phyloP scores from a whole-genome alignment of 2,329 filamentous ascomycete species.

The Raffaelea ambrosiae region DNA sequence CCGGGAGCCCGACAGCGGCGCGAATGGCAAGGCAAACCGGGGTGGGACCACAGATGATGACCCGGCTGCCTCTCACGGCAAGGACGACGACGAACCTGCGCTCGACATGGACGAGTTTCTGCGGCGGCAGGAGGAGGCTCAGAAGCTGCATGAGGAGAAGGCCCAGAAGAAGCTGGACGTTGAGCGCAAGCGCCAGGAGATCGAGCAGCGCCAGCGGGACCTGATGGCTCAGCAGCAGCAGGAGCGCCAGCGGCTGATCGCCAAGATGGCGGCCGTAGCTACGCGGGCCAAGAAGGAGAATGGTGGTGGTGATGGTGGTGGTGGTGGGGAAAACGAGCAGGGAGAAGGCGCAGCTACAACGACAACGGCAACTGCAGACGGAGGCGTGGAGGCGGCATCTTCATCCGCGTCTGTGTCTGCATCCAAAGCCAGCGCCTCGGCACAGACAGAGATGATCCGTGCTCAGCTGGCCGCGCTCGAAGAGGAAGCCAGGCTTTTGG shows the following conservation, averaged over 20 bases:
- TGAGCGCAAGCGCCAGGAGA: constrained; percentile 47
- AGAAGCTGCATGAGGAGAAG: constrained; percentile 60
- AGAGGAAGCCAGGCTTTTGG: constrained; percentile 61
- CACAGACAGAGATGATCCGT: constrained; percentile 56
- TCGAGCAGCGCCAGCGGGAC: constrained; percentile 57
- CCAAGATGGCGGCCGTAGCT: constrained; percentile 43
- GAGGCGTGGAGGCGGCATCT: too few species aligned
- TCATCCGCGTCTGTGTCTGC: too few species aligned
- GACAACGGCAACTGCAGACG: background rate
- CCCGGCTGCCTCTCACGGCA: constrained; percentile 6
- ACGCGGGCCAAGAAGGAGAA: constrained; percentile 1
- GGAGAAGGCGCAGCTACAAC: background rate
- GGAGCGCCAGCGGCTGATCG: constrained; percentile 53
- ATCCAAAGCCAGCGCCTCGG: constrained; percentile 12
- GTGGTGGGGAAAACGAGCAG: background rate
- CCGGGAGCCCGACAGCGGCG: constrained; percentile 35
- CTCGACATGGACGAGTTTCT: constrained; percentile 64
- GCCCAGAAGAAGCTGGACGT: constrained; percentile 53
- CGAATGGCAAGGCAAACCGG: constrained; percentile 3
- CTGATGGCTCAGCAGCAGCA: constrained; percentile 55
- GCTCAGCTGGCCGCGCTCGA: constrained; percentile 66
- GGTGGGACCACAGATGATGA: too few species aligned
- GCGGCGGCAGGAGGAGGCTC: constrained; percentile 62
- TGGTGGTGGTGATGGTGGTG: too few species aligned
- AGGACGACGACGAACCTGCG: constrained; percentile 17